A percentile compares a stretch with the other conserved stretches of the same genome.
Evolutionary conservation across 139 green algal species (phyloP).

Genomic region (Tetradesmus lagerheimii): DNA sequence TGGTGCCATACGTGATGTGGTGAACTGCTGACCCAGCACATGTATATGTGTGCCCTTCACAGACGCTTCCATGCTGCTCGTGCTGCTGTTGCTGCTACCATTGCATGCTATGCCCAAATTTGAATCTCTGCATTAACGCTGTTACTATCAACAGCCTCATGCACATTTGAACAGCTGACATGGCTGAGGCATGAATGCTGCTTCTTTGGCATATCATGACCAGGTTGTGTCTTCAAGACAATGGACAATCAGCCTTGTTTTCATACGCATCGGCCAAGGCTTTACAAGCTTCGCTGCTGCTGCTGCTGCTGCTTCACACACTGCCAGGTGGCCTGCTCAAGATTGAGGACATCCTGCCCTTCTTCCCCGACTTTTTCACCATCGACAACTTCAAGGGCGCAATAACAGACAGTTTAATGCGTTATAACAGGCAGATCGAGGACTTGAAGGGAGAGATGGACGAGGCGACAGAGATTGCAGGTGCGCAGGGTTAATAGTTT

Average conservation of each 20-base stretch:
- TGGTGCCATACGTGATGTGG: neutral
- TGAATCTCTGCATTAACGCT: too few species aligned
- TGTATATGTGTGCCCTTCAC: neutral
- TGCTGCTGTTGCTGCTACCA: neutral
- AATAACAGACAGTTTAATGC: constrained; percentile 28
- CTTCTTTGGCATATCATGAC: too few species aligned
- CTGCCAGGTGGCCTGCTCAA: constrained; percentile 79
- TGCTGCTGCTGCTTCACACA: neutral
- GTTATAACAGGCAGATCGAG: constrained; percentile 90
- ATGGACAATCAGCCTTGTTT: too few species aligned
- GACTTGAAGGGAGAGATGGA: constrained; percentile 81
- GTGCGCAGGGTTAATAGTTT: constrained; percentile 40
- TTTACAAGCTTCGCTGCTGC: neutral
- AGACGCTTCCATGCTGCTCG: neutral
- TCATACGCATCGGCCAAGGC: too few species aligned
- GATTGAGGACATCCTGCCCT: constrained; percentile 97
- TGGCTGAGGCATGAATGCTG: too few species aligned
- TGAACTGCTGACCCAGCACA: neutral
- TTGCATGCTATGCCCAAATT: too few species aligned
- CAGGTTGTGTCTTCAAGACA: too few species aligned
- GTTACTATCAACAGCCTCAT: too few species aligned
- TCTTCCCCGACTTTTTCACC: constrained; percentile 97
- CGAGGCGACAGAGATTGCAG: constrained; percentile 81
- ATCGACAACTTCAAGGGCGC: constrained; percentile 95
- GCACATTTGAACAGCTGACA: too few species aligned